Base-by-base conservation (phyloP, 2,329 filamentous ascomycete species). In the Fusarium heterosporum region DNA sequence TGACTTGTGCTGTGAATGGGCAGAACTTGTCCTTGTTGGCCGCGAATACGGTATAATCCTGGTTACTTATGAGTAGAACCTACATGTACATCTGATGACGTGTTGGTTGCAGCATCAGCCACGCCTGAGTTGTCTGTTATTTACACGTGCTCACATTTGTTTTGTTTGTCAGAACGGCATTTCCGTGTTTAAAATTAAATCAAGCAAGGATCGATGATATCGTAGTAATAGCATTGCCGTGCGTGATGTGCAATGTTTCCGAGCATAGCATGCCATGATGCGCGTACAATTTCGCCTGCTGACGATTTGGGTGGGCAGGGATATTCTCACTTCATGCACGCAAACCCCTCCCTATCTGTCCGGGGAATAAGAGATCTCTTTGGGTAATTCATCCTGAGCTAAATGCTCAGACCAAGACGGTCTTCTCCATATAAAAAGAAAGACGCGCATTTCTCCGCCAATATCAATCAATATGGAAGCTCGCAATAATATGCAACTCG, bases 311-410 rank as follows among this genome's bases (percentile, higher is more conserved):
- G 51, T 52, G 34, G 19, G n/a, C 53, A 64, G 53, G 61, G 61
- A 19, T 59, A 48, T 29, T 36, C 53, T 64, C 54, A 64, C 29
- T 34, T 54, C 46, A 64, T 64, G 60, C 61, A 64, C 28, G 25
- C 22, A 57, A 51, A 51, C 25, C 16, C 30, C 34, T 11, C 29
- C 34, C 17, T 30, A 29, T 38, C 38, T 22, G 40, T 51, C 60
- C 28, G 58, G 57, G 49, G 50, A 62, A 56, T 30, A 62, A 38
- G 51, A 39, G n/a, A 16, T 45, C 42, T 22, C 25, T 40, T 50
- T 29, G 43, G 59, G 40, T 16, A 48, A 26, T 34, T 52, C 59
- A 16, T 34, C 60, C 30, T 43, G 34, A 58, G 29, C 51, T 63
- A 42, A 57, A 52, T 57, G n/a, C 34, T 61, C 40, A 54, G 29